These are phyloP conservation scores for Akebia trifoliata DNA, from an alignment of 164 flowering plant species.

Conservation along the genomic window DNA sequence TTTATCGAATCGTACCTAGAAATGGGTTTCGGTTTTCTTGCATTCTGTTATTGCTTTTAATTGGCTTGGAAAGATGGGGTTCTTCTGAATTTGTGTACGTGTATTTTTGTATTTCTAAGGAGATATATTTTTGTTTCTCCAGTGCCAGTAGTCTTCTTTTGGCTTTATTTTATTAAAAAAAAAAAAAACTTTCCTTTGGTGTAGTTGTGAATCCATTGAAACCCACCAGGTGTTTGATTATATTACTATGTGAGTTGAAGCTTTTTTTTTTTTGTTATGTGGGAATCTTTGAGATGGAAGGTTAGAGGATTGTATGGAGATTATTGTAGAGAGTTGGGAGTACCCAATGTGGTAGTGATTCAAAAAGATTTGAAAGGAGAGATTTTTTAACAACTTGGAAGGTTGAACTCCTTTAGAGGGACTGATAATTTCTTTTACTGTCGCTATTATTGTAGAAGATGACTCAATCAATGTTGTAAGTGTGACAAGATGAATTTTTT, in stretches of 20 bases:
- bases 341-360: background rate
- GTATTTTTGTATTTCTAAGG: background rate
- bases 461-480: too few species aligned
- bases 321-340: background rate
- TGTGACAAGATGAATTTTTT: too few species aligned
- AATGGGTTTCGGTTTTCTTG: conserved; percentile 4
- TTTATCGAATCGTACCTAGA: background rate
- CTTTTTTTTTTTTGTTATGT: background rate
- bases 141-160: background rate
- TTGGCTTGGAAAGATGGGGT: background rate
- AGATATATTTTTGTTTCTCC: background rate
- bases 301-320: background rate
- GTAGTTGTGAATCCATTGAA: background rate
- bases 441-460: too few species aligned
- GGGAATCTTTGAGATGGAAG: background rate
- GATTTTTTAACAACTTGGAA: background rate
- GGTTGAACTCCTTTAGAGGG: background rate
- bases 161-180: background rate
- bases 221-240: background rate
- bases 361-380: background rate
- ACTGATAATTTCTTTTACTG: background rate
- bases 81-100: background rate
- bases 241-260: background rate
- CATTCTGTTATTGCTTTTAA: background rate
- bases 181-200: background rate